Conservation (phyloP, 352 stramenopile genomes). For the Blastocystis sp. region DNA sequence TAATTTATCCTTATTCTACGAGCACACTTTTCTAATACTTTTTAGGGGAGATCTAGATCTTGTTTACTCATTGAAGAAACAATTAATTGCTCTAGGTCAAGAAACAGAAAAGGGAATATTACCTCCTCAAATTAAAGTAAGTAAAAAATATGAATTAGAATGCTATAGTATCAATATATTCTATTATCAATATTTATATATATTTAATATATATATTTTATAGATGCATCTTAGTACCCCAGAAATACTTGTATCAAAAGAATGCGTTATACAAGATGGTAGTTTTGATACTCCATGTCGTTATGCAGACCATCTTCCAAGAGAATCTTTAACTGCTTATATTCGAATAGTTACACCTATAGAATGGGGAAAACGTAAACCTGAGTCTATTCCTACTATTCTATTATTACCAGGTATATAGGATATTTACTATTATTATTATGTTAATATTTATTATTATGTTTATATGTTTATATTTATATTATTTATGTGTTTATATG, state of each 20-base stretch:
- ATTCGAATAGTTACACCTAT: constrained; percentile 28
- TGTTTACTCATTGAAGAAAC: constrained; percentile 1
- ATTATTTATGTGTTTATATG: constrained; percentile 20
- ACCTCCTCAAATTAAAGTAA: constrained; percentile 10
- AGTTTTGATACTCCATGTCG: constrained; percentile 21
- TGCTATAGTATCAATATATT: too few relatives aligned
- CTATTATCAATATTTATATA: too few relatives aligned
- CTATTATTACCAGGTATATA: constrained; percentile 26
- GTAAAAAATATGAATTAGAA: too few relatives aligned
- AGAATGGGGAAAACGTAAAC: constrained; percentile 11
- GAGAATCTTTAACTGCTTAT: constrained; percentile 14
- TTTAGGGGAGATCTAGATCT: constrained; percentile 33
- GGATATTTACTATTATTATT: constrained; percentile 12
- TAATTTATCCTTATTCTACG: background rate
- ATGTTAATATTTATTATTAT: constrained; percentile 14
- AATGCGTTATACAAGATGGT: constrained; percentile 33
- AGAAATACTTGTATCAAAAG: constrained; percentile 18
- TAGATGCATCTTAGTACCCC: constrained; percentile 30
- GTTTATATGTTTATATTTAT: constrained; percentile 13
- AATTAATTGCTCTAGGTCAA: background rate
- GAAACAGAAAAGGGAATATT: background rate
- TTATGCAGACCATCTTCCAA: constrained; percentile 12
- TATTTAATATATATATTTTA: background rate
- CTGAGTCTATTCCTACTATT: constrained; percentile 4
- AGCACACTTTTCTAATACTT: too few relatives aligned